phyloP scores from a whole-genome alignment of 352 stramenopile genomes.

The Globisporangium spiculum region DNA sequence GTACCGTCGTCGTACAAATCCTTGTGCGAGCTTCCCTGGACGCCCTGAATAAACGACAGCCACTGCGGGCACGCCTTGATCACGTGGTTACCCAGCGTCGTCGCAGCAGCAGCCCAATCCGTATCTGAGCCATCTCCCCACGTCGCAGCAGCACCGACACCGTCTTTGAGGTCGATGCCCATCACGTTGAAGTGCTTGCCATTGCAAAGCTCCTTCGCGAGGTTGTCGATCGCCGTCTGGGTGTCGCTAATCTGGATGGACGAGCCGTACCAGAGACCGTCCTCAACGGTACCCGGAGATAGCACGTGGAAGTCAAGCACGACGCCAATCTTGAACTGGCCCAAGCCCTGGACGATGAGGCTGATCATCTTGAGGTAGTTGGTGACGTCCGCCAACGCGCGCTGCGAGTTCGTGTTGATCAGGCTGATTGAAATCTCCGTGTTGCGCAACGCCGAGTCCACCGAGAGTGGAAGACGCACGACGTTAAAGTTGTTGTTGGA shows the following conservation, averaged over 20 bases:
- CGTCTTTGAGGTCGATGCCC: constrained; percentile 81
- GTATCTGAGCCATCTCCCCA: constrained; percentile 80
- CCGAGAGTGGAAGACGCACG: constrained; percentile 69
- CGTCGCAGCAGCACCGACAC: constrained; percentile 51
- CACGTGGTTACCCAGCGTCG: constrained; percentile 64
- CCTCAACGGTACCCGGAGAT: constrained; percentile 43
- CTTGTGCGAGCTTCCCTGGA: constrained; percentile 69
- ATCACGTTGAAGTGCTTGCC: constrained; percentile 85
- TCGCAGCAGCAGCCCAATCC: constrained; percentile 70
- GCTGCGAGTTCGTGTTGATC: constrained; percentile 87
- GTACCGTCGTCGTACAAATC: constrained; percentile 48
- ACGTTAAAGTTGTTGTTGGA: constrained; percentile 78
- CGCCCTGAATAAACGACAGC: constrained; percentile 73
- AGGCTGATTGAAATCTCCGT: constrained; percentile 50
- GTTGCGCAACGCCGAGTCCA: constrained; percentile 73
- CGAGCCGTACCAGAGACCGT: constrained; percentile 67
- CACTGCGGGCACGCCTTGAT: constrained; percentile 66
- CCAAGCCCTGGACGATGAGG: constrained; percentile 61
- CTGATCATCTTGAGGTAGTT: constrained; percentile 70
- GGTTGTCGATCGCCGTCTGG: constrained; percentile 72
- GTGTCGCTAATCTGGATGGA: constrained; percentile 74
- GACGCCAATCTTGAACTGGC: constrained; percentile 71
- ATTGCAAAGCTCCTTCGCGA: constrained; percentile 69
- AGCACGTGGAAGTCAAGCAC: constrained; percentile 82
- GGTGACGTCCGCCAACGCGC: constrained; percentile 50